Evolutionary conservation across 2,329 filamentous ascomycete species (phyloP).

Genomic region (Aspergillus fumigatiaffinis): DNA sequence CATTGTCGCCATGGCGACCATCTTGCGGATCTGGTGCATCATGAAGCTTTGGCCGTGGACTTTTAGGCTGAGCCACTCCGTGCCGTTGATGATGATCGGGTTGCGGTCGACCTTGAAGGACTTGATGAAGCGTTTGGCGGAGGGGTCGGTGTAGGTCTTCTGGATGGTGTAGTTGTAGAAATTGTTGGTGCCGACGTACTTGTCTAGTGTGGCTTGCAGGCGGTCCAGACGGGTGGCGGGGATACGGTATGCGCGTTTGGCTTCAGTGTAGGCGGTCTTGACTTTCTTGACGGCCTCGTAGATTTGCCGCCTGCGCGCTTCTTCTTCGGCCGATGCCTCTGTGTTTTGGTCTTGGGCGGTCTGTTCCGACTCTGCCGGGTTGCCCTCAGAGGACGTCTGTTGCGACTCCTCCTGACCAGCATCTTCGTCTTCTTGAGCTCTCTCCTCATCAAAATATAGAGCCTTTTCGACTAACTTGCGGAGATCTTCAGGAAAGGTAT

Average conservation of each 20-base stretch:
- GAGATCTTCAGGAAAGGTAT: constrained; percentile 39
- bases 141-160: constrained; percentile 75
- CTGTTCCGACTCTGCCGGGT: constrained; percentile 1
- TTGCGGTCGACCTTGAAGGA: constrained; percentile 74
- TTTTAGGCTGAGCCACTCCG: constrained; percentile 92
- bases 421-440: constrained; percentile 23
- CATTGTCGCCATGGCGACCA: constrained; percentile 89
- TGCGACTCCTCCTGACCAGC: constrained; percentile 16
- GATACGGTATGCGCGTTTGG: constrained; percentile 82
- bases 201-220: constrained; percentile 69
- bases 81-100: constrained; percentile 82
- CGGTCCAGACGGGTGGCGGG: constrained; percentile 65
- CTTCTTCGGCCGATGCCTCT: constrained; percentile 9
- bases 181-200: constrained; percentile 80
- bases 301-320: constrained; percentile 45
- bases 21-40: constrained; percentile 99
- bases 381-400: constrained; percentile 13
- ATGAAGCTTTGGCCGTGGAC: constrained; percentile 98
- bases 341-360: not conserved
- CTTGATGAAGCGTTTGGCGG: constrained; percentile 85
- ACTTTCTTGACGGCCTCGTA: constrained; percentile 67
- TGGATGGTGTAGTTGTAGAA: constrained; percentile 98
- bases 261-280: constrained; percentile 74
- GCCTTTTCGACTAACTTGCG: constrained; percentile 39
- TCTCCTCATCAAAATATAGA: constrained; percentile 36